Conservation (phyloP, 2,329 filamentous ascomycete species). For the Leptographium flavum region DNA sequence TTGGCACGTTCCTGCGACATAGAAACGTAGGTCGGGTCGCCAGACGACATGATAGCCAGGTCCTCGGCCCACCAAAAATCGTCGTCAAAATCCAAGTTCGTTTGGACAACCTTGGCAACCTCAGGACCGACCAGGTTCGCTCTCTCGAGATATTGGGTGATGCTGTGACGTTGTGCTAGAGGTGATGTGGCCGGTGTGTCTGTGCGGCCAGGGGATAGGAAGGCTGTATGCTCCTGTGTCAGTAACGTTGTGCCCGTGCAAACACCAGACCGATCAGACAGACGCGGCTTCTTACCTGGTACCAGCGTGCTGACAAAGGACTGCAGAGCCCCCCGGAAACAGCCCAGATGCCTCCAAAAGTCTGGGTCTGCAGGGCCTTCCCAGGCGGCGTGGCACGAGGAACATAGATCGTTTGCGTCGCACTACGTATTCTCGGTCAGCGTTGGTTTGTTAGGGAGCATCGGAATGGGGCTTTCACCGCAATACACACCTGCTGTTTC, state of each 20-base stretch:
- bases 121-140: constrained; percentile 27
- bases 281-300: constrained; percentile 25
- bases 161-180: constrained; percentile 29
- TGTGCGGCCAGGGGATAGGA: constrained; percentile 10
- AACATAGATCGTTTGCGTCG: constrained; percentile 34
- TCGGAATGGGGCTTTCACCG: neutral
- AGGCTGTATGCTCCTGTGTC: neutral
- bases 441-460: neutral
- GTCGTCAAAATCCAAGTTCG: constrained; percentile 37
- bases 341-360: constrained; percentile 35
- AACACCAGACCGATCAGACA: neutral
- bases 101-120: constrained; percentile 25
- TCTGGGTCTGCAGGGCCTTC: constrained; percentile 19
- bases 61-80: constrained; percentile 45
- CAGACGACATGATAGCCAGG: constrained; percentile 24
- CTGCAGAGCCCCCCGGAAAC: constrained; percentile 32
- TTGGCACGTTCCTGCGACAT: constrained; percentile 26
- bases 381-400: constrained; percentile 25
- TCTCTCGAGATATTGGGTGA: constrained; percentile 37
- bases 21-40: constrained; percentile 26
- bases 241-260: neutral
- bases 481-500: constrained; percentile 26
- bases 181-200: constrained; percentile 37
- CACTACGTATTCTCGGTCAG: constrained; percentile 24
- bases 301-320: constrained; percentile 34